A percentile compares a stretch with the other conserved stretches of the same genome.
Evolutionary conservation across 257 asterid genomes (phyloP).

Genomic region (Asclepias syriaca): DNA sequence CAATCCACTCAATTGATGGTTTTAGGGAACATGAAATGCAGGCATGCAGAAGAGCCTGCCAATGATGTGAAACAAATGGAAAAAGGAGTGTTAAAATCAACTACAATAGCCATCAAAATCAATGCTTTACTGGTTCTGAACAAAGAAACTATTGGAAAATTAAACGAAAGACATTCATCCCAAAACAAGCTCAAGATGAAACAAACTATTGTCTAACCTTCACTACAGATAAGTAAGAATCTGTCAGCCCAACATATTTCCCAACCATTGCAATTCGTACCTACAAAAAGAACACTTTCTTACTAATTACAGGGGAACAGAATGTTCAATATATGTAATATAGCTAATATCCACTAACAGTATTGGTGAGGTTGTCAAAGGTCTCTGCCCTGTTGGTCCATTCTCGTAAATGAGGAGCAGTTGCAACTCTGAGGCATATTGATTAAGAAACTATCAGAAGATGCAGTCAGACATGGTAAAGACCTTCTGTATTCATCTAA

Average conservation of each 20-base stretch:
- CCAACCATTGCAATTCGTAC: conserved; percentile 97
- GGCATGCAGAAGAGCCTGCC: conserved; percentile 95
- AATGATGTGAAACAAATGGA: conserved; percentile 15
- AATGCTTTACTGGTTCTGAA: neutral
- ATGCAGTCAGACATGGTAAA: neutral
- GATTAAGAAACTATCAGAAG: conserved; percentile 21
- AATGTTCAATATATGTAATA: neutral
- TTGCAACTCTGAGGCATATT: conserved; percentile 58
- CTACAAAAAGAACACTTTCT: conserved; percentile 40
- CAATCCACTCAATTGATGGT: conserved; percentile 92
- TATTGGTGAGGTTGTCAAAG: conserved; percentile 68
- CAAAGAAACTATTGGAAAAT: neutral
- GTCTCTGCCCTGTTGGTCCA: conserved; percentile 91
- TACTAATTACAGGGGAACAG: conserved; percentile 5
- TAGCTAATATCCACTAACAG: conserved; percentile 47
- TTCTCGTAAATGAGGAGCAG: conserved; percentile 63
- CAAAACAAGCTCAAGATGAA: neutral
- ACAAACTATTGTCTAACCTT: conserved; percentile 44
- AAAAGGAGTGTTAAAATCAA: conserved; percentile 1
- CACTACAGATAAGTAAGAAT: conserved; percentile 93
- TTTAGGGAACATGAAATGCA: conserved; percentile 78
- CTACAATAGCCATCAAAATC: neutral
- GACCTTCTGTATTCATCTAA: neutral
- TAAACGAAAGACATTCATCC: neutral
- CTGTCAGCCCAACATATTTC: conserved; percentile 89